Base-by-base conservation (phyloP, 2,329 filamentous ascomycete genomes). In the Calonectria henricotiae region DNA sequence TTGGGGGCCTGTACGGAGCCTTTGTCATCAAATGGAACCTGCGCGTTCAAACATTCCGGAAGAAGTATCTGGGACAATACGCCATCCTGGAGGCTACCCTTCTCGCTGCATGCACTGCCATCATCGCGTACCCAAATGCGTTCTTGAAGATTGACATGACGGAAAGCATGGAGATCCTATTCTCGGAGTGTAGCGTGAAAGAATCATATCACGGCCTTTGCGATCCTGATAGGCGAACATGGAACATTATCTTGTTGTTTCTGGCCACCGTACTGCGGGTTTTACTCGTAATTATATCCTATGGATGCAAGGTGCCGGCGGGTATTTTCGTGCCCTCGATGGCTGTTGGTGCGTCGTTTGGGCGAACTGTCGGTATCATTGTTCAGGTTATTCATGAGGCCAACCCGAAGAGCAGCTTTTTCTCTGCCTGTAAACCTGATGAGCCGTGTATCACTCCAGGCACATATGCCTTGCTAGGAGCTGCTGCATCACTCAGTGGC, bases 21-120 rank as follows among this genome's bases (percentile, higher is more conserved):
- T 94, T 98, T 77, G 95, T 98, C 68, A 99, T 98, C 81, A 98
- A 98, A 80, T 98, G 96, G 94, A 98, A 99, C 80, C 84, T 99
- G 54, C 91, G 94, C 66, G 93, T 92, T 39, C 95, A 98, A 81
- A 91, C 95, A 0, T 98, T 99, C 82, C 91, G 96, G 67, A 98
- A 98, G 85, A 96, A 94, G 78, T 98, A 98, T 79, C 88, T 99
- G 4, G 87, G 90, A 2, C 89, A 93, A 72, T 96, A 97, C 81
- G 93, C 95, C 7, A 90, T 98, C 37, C 87, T 95, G 4, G 96
- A 99, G 82, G 93, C 95, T 0, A 95, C 94, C 0, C 83, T 97
- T 17, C 85, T 99, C 46, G 95, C 96, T 1, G 89, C 91, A 0
- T 88, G 90, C 8, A 99, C 96, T 4, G 96, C 95, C 11, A 87